Conservation (phyloP, 2,329 filamentous ascomycete species). For the Alternaria metachromatica region DNA sequence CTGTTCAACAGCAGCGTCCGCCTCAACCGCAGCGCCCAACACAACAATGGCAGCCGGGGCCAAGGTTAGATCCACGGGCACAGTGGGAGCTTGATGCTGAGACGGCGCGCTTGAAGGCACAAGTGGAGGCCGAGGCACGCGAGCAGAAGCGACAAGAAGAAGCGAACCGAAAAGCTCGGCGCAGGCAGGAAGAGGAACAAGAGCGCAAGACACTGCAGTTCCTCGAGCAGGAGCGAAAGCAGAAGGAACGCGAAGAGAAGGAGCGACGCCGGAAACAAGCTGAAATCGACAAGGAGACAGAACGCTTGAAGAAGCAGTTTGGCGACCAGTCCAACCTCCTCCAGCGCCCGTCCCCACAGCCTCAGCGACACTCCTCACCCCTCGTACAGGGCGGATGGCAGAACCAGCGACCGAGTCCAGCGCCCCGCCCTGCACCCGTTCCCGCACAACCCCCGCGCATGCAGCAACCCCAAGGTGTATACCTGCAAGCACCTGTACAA, state of each 20-base stretch:
- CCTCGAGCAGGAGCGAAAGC: constrained; percentile 53
- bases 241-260: constrained; percentile 70
- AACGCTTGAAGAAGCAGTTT: constrained; percentile 72
- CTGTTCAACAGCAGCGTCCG: not conserved
- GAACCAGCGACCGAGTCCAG: constrained; percentile 12
- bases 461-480: constrained; percentile 31
- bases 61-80: constrained; percentile 55
- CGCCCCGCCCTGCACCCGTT: constrained; percentile 17
- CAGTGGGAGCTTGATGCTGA: constrained; percentile 62
- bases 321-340: constrained; percentile 55
- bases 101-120: constrained; percentile 55
- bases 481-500: constrained; percentile 34
- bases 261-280: constrained; percentile 62
- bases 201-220: constrained; percentile 49
- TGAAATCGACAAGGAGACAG: constrained; percentile 74
- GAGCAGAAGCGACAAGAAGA: constrained; percentile 55
- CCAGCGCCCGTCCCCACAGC: constrained; percentile 19
- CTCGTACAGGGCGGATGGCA: constrained; percentile 25
- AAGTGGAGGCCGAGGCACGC: constrained; percentile 53
- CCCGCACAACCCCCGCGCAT: constrained; percentile 25
- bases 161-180: constrained; percentile 60
- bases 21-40: constrained; percentile 12
- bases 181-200: constrained; percentile 64
- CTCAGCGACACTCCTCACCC: constrained; percentile 33
- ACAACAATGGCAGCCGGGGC: constrained; percentile 14